Base-by-base conservation (phyloP, 345 rosid species). In the Hibiscus trionum region DNA sequence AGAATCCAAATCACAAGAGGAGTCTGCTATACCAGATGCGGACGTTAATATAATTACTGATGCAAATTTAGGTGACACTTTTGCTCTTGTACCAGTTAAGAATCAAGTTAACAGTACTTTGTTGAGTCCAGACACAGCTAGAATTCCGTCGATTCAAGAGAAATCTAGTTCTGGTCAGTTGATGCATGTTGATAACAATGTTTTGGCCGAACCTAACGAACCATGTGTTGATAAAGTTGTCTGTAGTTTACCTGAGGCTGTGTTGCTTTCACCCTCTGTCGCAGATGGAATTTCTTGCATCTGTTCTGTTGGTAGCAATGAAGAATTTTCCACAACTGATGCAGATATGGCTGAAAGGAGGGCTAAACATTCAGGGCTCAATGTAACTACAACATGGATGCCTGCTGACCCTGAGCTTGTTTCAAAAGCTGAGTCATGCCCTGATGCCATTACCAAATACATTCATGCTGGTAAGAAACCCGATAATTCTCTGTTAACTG, bases 371-470 rank as follows among this genome's bases (percentile, higher is more conserved):
- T 55, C 63, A 56, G 69, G 39, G n/a, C 6, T 47, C 39, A 33
- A 47, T 65, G 72, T 57, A 69, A 24, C 21, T 66, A 61, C 49
- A 56, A 71, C 49, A 17, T 91, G 97, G 93, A 60, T 39, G 35
- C 75, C 83, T 74, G 82, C 76, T 73, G 80, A 75, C 52, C 66
- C 66, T 2, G 81, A 79, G 49, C 55, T 79, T 26, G 82, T 77
- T 75, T 83, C 85, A 74, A 84, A 76, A 77, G 77, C 87, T 77
- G 83, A 87, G 77, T 70, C 72, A 46, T 77, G 81, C 82, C 95
- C 98, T 0, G 77, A 77, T 62, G 86, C 87, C 59, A 75, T 93
- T 66, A 53, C 57, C 19, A 64, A 65, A 65, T 92, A 80, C 71
- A 78, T 75, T 57, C 63, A 57, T 44, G 61, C 21, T n/a, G 21